Percentiles rank a stretch among this genome's conserved stretches.
These are phyloP conservation scores for Melastoma candidum DNA, from an alignment of 441 rosid species.

Conservation along the genomic window DNA sequence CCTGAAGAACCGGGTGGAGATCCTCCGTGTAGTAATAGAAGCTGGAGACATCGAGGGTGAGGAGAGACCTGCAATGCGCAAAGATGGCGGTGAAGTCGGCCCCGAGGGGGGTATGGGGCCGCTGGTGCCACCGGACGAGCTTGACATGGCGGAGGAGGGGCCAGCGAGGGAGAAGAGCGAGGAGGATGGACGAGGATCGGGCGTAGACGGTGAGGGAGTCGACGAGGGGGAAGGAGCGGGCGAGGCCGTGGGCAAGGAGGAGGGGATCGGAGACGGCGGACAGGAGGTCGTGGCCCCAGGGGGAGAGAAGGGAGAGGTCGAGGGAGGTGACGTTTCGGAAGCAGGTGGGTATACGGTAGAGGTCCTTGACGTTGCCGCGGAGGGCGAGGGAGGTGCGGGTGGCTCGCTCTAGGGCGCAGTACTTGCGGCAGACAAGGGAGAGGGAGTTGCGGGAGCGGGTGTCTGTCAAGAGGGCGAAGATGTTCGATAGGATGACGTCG, in stretches of 20 bases:
- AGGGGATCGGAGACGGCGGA: constrained; percentile 30
- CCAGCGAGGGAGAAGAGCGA: constrained; percentile 60
- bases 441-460: constrained; percentile 65
- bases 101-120: constrained; percentile 33
- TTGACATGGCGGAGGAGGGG: constrained; percentile 39
- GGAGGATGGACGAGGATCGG: constrained; percentile 45
- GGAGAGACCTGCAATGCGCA: constrained; percentile 33
- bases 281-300: constrained; percentile 72
- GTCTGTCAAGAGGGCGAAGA: constrained; percentile 45
- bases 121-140: constrained; percentile 83
- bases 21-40: constrained; percentile 94
- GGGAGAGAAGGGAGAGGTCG: constrained; percentile 83
- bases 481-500: constrained; percentile 55
- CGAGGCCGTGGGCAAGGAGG: constrained; percentile 46
- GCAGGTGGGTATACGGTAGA: constrained; percentile 40
- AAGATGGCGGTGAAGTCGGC: constrained; percentile 49
- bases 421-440: constrained; percentile 59
- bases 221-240: constrained; percentile 49
- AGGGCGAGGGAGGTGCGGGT: constrained; percentile 70
- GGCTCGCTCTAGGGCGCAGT: constrained; percentile 52
- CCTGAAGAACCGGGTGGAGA: constrained; percentile 62
- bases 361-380: constrained; percentile 81
- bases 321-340: constrained; percentile 63
- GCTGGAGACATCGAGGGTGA: constrained; percentile 52
- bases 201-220: constrained; percentile 47